A percentile compares a stretch with the other conserved stretches of the same genome.
Evolutionary conservation across 768 basidiomycete species (phyloP).

Genomic region (Tulasnella sp.): DNA sequence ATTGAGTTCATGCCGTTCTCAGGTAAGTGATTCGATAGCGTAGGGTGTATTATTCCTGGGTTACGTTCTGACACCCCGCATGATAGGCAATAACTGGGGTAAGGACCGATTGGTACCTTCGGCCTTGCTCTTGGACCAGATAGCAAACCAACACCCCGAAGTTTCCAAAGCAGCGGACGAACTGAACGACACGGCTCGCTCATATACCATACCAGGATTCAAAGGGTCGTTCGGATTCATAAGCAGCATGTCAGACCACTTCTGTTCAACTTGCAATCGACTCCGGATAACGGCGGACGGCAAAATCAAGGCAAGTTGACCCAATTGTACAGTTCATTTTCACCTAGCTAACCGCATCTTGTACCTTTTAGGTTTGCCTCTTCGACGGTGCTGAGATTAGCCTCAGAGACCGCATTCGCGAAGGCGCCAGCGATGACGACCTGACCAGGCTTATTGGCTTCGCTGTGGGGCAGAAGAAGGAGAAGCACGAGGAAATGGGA

Average conservation of each 20-base stretch:
- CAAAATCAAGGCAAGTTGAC: slow-evolving; percentile 64
- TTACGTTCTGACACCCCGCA: background rate
- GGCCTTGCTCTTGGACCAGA: slow-evolving; percentile 42
- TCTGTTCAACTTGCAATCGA: slow-evolving; percentile 76
- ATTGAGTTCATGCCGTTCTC: slow-evolving; percentile 95
- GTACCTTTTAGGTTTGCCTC: slow-evolving; percentile 87
- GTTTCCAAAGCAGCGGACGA: slow-evolving; percentile 51
- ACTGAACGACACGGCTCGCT: slow-evolving; percentile 68
- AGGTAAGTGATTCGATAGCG: slow-evolving; percentile 35
- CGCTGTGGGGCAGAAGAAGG: slow-evolving; percentile 60
- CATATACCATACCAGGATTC: slow-evolving; percentile 63
- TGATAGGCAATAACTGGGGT: slow-evolving; percentile 74
- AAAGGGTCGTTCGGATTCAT: slow-evolving; percentile 73
- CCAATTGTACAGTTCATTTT: background rate
- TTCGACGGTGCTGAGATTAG: slow-evolving; percentile 80
- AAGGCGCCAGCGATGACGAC: slow-evolving; percentile 50
- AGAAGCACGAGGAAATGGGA: slow-evolving; percentile 78
- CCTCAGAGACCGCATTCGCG: slow-evolving; percentile 60
- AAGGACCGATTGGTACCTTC: slow-evolving; percentile 73
- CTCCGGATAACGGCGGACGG: slow-evolving; percentile 83
- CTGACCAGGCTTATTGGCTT: slow-evolving; percentile 47
- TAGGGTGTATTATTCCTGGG: too few species aligned
- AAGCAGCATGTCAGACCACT: slow-evolving; percentile 89
- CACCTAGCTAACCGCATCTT: background rate
- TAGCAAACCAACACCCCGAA: slow-evolving; percentile 37